Base-by-base conservation (phyloP, 176 grass and related monocot species). In the Oryza australiensis region DNA sequence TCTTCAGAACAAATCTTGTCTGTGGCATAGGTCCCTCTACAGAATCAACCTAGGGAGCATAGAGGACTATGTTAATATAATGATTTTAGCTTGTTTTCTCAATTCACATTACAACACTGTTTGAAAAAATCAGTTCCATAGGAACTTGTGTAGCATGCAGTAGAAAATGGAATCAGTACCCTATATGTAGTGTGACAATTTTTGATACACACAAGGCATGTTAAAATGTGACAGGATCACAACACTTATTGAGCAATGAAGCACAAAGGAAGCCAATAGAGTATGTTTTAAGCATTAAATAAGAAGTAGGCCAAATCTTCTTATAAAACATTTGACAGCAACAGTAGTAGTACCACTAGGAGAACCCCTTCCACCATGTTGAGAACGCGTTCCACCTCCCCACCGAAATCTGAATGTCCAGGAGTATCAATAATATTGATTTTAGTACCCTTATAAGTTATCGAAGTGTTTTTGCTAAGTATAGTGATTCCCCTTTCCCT, bases 311-410 rank as follows among this genome's bases (percentile, higher is more conserved):
- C 14, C 28, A 42, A 42, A 23, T 49, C 57, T 70, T 76, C 53
- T 5, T 5, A 6, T 15, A 34, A 55, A 37, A 27, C 65, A 74
- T 68, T 49, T 55, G 42, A 85, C 60, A 42, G 45, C 40, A 24
- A 84, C 59, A 83, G 29, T n/a, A 85, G 18, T 82, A 88, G 71
- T 94, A 98, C 95, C 92, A 98, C 95, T 41, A 98, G 87, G 63
- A 95, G 95, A 86, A 98, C 90, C 86, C 95, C 95, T 91, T 98
- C 95, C 49, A 98, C 95, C 95, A 98, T 98, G 85, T 98, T 98
- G 53, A 95, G 92, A 45, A 98, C 92, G 68, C 92, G 92, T 80
- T 98, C 95, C 30, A 98, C 95, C 87, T 98, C 95, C 71, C 95
- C 95, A 41, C 95, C 95, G 11, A 98, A 98, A 70, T 98, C 95